Base-by-base conservation (phyloP, 2,329 filamentous ascomycete genomes). In the Colletotrichum noveboracense region DNA sequence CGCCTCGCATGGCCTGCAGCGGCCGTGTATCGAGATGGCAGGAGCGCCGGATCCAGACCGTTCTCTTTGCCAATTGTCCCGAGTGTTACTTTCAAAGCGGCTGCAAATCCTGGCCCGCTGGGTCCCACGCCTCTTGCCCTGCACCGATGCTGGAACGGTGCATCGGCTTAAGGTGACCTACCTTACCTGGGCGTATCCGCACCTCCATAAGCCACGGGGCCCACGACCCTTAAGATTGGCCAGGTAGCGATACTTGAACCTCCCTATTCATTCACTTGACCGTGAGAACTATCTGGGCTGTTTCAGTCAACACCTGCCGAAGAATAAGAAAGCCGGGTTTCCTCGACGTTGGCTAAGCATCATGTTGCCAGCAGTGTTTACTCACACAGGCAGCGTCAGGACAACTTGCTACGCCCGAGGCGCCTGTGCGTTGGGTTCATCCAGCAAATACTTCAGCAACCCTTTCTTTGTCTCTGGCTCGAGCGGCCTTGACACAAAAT, bases 131-230 rank as follows among this genome's bases (percentile, higher is more conserved):
- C 43, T 38, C 56, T 30, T 30, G 30, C 48, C 66, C 28, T 55
- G 43, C 14, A 24, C 52, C 14, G 43, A 32, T 32, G 52, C 52
- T 58, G 34, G 56, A 62, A 55, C 21, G 30, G 58, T 65, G 58
- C 60, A 71, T 48, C 62, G 26, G 55, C 69, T n/a, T 32, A 48
- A 48, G 68, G 64, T 69, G 70, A 48, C 55, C 30, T 65, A 55
- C 38, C 21, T 70, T 65, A 61, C 43, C 28, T 70, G 64, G 70
- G 73, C 48, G 70, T 48, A 75, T 75, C 73, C 56, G 70, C 56
- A 68, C 43, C 64, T 69, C 64, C 70, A 60, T 69, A 65, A 69
- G 65, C 58, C 67, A 74, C 60, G 28, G 58, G 58, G 58, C 34
- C 48, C 62, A 61, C 43, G 32, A 32, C 38, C 13, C 30, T 13